Evolutionary conservation across 2,329 filamentous ascomycete species (phyloP).

Genomic region (Zymoseptoria brevis): DNA sequence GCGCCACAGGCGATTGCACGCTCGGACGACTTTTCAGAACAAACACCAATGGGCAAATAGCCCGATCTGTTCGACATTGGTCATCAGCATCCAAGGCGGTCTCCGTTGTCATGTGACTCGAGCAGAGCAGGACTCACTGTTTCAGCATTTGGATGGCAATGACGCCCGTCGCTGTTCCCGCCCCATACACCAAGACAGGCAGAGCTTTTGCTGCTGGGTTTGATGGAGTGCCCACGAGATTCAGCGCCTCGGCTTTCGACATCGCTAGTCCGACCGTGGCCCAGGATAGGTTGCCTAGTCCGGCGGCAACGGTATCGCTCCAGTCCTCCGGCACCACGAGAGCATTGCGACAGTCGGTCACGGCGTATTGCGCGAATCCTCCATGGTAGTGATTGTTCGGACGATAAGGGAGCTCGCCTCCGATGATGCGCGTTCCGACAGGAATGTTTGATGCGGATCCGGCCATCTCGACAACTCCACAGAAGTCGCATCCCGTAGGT

Average conservation of each 20-base stretch:
- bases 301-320: not conserved
- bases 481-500: not conserved
- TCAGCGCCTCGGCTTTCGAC: not conserved
- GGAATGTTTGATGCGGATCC: not conserved
- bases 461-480: not conserved
- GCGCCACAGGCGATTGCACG: not conserved
- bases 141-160: conserved; percentile 3
- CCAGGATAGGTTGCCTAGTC: not conserved
- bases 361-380: not conserved
- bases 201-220: not conserved
- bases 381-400: not conserved
- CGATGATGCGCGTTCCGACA: not conserved
- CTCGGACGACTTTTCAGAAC: not conserved
- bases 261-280: not conserved
- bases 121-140: not conserved
- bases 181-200: conserved; percentile 3
- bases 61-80: not conserved
- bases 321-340: not conserved
- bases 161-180: not conserved
- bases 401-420: not conserved
- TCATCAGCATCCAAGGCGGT: not conserved
- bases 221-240: not conserved
- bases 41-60: not conserved
- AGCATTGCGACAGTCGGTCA: not conserved
- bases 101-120: not conserved